phyloP scores from a whole-genome alignment of 2,329 filamentous ascomycete species.

The Ophiocordyceps camponoti-leonardi region DNA sequence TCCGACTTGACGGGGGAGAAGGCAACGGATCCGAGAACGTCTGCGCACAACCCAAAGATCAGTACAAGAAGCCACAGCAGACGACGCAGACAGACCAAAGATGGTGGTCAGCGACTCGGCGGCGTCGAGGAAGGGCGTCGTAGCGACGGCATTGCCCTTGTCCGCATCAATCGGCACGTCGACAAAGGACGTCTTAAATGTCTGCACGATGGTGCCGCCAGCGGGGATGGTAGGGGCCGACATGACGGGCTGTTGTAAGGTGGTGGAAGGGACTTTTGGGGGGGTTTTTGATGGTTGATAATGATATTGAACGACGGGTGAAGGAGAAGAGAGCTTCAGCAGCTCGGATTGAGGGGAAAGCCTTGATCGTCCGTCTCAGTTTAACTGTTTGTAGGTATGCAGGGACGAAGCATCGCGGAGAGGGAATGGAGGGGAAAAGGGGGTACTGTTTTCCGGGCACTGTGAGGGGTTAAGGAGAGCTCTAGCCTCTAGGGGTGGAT shows the following conservation, averaged over 20 bases:
- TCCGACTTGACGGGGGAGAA: slow-evolving; percentile 87
- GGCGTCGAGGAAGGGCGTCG: slow-evolving; percentile 79
- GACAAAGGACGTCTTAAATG: slow-evolving; percentile 66
- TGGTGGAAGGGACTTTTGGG: too few relatives aligned
- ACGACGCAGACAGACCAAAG: slow-evolving; percentile 44
- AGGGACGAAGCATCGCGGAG: background rate
- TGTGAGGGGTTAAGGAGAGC: too few relatives aligned
- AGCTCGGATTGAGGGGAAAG: background rate
- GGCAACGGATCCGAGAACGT: slow-evolving; percentile 50
- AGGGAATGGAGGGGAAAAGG: too few relatives aligned
- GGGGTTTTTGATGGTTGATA: too few relatives aligned
- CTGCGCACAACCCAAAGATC: too few relatives aligned
- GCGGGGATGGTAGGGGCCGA: slow-evolving; percentile 34
- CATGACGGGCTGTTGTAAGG: slow-evolving; percentile 31
- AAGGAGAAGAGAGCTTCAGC: background rate
- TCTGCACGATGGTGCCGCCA: slow-evolving; percentile 70
- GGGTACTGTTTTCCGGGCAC: too few relatives aligned
- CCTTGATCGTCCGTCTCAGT: too few relatives aligned
- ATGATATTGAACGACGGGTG: background rate
- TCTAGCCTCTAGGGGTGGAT: too few relatives aligned
- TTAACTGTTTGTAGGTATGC: background rate
- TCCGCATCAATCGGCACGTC: slow-evolving; percentile 61
- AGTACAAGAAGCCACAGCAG: background rate
- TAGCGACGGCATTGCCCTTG: slow-evolving; percentile 63
- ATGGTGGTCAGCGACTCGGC: slow-evolving; percentile 72